Percentiles rank a stretch among this genome's conserved stretches.
Conservation (phyloP, 192 early-diverging fungal genomes). For the Backusella sp. region DNA sequence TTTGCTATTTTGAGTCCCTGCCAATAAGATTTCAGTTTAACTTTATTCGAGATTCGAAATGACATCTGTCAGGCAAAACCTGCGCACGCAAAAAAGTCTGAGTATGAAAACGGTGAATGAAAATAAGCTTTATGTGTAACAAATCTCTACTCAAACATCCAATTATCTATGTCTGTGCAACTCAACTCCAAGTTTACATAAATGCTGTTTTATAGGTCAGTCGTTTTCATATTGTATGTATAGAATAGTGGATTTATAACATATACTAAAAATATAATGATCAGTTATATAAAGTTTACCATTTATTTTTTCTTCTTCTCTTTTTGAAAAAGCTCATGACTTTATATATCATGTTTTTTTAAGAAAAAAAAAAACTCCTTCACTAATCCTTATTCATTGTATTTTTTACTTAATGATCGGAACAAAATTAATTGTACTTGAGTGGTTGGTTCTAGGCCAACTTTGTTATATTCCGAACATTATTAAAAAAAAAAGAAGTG, state of each 20-base stretch:
- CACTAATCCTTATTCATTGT: background rate
- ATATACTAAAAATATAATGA: background rate
- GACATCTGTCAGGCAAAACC: constrained; percentile 4
- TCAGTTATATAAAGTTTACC: background rate
- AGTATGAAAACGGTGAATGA: background rate
- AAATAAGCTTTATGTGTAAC: background rate
- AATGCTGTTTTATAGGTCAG: background rate
- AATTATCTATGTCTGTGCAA: background rate
- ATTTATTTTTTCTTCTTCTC: background rate
- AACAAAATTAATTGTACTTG: background rate
- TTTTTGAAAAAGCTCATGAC: background rate
- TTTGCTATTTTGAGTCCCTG: background rate
- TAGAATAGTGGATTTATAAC: background rate
- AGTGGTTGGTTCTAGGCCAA: background rate
- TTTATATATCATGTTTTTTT: background rate
- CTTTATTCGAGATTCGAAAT: background rate
- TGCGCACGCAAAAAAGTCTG: background rate
- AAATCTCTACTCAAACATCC: background rate
- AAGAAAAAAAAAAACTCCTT: background rate
- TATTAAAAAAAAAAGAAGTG: background rate
- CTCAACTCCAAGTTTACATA: background rate
- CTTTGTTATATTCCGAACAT: background rate
- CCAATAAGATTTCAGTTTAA: background rate
- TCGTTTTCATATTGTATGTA: background rate
- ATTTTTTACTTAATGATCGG: background rate